Conservation (phyloP, 2,329 filamentous ascomycete genomes). For the Colletotrichum tanaceti region DNA sequence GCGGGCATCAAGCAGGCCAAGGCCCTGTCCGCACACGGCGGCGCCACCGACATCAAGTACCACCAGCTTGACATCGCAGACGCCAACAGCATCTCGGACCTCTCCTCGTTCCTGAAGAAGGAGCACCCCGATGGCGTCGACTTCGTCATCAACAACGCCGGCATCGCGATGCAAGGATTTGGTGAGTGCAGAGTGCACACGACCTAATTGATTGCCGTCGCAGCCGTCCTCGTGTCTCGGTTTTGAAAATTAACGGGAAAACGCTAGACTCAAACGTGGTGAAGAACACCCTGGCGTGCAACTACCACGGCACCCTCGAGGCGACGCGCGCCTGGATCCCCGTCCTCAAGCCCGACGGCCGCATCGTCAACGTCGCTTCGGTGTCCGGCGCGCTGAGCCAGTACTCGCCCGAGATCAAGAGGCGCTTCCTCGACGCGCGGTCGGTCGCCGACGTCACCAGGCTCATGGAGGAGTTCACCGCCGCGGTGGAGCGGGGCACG, state of each 20-base stretch:
- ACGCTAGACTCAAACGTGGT: slow-evolving; percentile 53
- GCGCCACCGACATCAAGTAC: slow-evolving; percentile 59
- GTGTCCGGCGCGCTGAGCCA: slow-evolving; percentile 57
- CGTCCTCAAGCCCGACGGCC: slow-evolving; percentile 56
- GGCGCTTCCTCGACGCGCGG: slow-evolving; percentile 55
- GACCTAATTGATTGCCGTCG: slow-evolving; percentile 43
- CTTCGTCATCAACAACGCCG: slow-evolving; percentile 66
- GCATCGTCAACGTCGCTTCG: slow-evolving; percentile 63
- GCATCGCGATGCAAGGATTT: slow-evolving; percentile 59
- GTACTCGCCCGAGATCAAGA: slow-evolving; percentile 56
- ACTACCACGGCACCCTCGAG: slow-evolving; percentile 64
- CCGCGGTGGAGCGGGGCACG: slow-evolving; percentile 57
- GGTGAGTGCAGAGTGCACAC: too few species aligned
- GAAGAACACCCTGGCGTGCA: slow-evolving; percentile 59
- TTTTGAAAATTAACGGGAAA: too few species aligned
- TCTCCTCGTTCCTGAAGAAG: slow-evolving; percentile 55
- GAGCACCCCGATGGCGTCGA: slow-evolving; percentile 62
- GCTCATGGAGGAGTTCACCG: slow-evolving; percentile 62
- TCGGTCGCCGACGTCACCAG: slow-evolving; percentile 56
- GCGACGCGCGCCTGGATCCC: slow-evolving; percentile 58
- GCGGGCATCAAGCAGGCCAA: slow-evolving; percentile 57
- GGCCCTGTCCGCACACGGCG: slow-evolving; percentile 54
- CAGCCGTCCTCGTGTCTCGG: too few species aligned
- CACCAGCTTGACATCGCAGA: slow-evolving; percentile 61
- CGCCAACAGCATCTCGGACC: slow-evolving; percentile 55